phyloP scores from a whole-genome alignment of 257 asterid species.

The Nicotiana tabacum region DNA sequence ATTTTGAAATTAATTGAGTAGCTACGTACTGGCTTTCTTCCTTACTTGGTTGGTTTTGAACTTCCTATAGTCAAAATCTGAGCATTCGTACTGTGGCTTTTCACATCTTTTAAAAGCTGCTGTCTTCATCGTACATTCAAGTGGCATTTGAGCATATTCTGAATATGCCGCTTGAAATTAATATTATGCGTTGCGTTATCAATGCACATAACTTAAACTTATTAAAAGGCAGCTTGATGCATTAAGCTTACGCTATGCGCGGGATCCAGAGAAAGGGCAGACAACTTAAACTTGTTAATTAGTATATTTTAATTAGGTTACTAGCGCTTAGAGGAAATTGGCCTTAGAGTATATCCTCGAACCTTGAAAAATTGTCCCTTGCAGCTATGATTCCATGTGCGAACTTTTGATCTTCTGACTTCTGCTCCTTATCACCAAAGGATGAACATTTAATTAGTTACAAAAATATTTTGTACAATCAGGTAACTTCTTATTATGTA shows the following conservation, averaged over 20 bases:
- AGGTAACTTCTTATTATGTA: no score
- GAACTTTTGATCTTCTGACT: background rate
- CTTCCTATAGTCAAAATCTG: background rate
- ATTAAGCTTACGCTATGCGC: no score
- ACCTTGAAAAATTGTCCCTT: background rate
- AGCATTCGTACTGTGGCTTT: background rate
- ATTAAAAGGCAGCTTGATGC: no score
- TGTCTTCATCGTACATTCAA: background rate
- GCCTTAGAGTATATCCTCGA: background rate
- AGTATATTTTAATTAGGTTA: background rate
- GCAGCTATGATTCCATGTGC: background rate
- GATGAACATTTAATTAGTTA: background rate
- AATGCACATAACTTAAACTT: no score
- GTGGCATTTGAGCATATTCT: slow-evolving; percentile 16
- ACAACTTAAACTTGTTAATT: background rate
- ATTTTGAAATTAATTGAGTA: background rate
- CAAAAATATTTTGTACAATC: no score
- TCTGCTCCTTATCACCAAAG: background rate
- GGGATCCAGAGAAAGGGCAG: no score
- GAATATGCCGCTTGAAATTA: background rate
- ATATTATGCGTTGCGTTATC: no score
- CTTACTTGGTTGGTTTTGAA: background rate
- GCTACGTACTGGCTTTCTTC: background rate
- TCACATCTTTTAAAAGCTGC: background rate
- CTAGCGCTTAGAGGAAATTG: background rate